Conservation (phyloP, 345 rosid species). For the thale cress (Arabidopsis thaliana) region TAIR10.1 NC_003074.8:15887501-15888000, state of each 20-base stretch:
- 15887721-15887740: constrained; percentile 79
- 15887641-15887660: constrained; percentile 23
- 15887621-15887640: constrained; percentile 31
- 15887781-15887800: constrained; percentile 62
- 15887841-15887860: constrained; percentile 59
- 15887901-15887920: constrained; percentile 90
- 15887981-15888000: neutral
- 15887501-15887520: neutral
- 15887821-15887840: constrained; percentile 86
- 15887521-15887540: neutral
- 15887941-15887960: neutral
- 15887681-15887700: constrained; percentile 12
- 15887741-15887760: constrained; percentile 70
- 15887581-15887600: neutral
- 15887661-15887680: neutral
- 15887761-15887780: constrained; percentile 83
- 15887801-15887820: constrained; percentile 52
- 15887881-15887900: constrained; percentile 92
- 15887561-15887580: neutral
- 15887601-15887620: constrained; percentile 18
- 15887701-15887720: constrained; percentile 53
- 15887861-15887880: constrained; percentile 72
- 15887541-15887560: neutral
- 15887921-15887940: constrained; percentile 67
- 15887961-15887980: constrained; percentile 4